Evolutionary conservation across 176 grass and related monocot species (phyloP).

Genomic region (Saccharum officinarum): DNA sequence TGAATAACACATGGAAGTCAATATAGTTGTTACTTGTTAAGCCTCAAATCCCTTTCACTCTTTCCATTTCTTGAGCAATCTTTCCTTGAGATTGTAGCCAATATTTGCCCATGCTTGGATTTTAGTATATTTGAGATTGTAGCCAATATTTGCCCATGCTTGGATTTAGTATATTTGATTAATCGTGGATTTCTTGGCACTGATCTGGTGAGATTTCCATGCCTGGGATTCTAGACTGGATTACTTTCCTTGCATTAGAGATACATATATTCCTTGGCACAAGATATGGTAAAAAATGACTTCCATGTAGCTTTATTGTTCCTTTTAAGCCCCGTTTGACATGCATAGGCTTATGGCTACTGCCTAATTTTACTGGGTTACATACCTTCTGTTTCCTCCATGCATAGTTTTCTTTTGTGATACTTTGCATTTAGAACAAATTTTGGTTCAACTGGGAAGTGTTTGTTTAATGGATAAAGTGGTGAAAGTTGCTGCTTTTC

Average conservation of each 20-base stretch:
- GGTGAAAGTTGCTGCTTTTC: background rate
- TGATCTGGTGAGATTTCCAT: background rate
- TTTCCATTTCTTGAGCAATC: background rate
- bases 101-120: background rate
- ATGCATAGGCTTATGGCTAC: background rate
- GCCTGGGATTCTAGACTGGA: background rate
- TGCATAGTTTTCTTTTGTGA: background rate
- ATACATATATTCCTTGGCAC: background rate
- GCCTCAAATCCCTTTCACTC: background rate
- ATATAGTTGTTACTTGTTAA: background rate
- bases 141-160: background rate
- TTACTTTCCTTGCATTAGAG: background rate
- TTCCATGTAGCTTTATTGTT: background rate
- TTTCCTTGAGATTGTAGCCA: background rate
- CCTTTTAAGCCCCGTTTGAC: background rate
- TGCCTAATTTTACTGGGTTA: background rate
- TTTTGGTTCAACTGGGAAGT: background rate
- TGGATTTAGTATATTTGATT: background rate
- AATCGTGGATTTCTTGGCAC: background rate
- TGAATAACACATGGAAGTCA: background rate
- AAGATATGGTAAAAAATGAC: background rate
- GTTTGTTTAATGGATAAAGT: background rate
- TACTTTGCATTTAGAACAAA: background rate
- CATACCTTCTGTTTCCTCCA: background rate
- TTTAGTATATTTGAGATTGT: background rate